Evolutionary conservation across 148 eudicot genomes (phyloP), one percentile per base, ranked within the genome.

Genomic region (Persicaria maculosa): DNA sequence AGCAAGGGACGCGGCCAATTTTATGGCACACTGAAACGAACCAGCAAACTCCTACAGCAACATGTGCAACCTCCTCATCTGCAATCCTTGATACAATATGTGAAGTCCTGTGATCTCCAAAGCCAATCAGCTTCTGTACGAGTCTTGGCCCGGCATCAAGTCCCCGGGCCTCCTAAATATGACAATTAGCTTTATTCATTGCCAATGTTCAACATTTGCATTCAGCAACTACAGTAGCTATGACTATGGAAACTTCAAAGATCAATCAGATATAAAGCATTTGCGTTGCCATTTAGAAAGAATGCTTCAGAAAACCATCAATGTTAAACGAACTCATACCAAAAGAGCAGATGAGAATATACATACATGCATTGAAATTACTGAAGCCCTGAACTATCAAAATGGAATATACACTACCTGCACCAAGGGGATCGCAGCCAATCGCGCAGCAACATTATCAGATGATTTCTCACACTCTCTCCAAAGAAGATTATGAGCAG

Each of bases 121-220:
- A 91, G n/a, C 98, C 96, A 43, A 87, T 68, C 80, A 94, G 59
- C 72, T 84, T 91, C 67, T 91, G 82, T 79, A 91, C 96, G 72
- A 94, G 90, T 48, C 97, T 81, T 44, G 98, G 98, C 67, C 98
- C 98, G 52, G 98, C 98, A 88, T 94, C 98, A 71, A 94, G 97
- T 67, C 98, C 98, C 72, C 98, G 88, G 44, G 98, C 98, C 81
- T 94, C 98, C 98, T 94, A 72, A 12, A 65, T 40, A 40, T 65
- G 70, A 65, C 19, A 40, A 65, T 43, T 65, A 65, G 70, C 70
- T 17, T 40, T 20, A 15, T n/a, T 40, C 31, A 31, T 44, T 62
- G 68, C 44, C 44, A 3, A 62, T 62, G 68, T 62, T 25, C 14
- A 62, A 11, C 7, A 62, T 25, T 15, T 62, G 44, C 15, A 62